Evolutionary conservation across 2,329 filamentous ascomycete genomes (phyloP).

Genomic region (Curvularia eragrostidis): DNA sequence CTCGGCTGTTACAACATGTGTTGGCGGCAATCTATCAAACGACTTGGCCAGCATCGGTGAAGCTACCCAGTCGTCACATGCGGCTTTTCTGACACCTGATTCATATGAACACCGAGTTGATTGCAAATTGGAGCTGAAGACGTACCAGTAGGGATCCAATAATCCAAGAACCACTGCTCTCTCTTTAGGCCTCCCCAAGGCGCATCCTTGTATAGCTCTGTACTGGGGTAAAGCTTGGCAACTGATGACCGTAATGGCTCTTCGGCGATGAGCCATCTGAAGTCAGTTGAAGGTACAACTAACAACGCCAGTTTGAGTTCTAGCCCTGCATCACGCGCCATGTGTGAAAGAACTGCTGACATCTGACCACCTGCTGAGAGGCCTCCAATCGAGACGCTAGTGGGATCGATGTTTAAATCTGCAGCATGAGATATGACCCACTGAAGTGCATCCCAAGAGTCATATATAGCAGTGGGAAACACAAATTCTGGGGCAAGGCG

Average conservation of each 20-base stretch:
- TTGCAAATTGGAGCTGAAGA: background rate
- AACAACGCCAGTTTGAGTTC: conserved; percentile 21
- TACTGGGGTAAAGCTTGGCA: conserved; percentile 19
- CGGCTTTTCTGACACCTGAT: conserved; percentile 11
- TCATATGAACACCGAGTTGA: background rate
- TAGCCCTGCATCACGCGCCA: conserved; percentile 24
- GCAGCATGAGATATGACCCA: conserved; percentile 39
- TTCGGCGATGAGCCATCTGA: conserved; percentile 21
- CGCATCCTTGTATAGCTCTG: conserved; percentile 21
- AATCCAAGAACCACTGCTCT: conserved; percentile 23
- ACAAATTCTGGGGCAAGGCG: conserved; percentile 59
- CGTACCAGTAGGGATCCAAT: conserved; percentile 9
- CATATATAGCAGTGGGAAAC: conserved; percentile 59
- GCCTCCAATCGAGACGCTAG: conserved; percentile 53
- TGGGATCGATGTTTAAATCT: conserved; percentile 19
- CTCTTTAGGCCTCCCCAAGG: conserved; percentile 24
- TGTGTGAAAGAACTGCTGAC: conserved; percentile 23
- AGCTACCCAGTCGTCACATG: conserved; percentile 22
- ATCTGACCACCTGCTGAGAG: conserved; percentile 55
- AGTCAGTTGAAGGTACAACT: conserved; percentile 24
- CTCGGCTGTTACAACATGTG: conserved; percentile 24
- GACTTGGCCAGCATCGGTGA: conserved; percentile 21
- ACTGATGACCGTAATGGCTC: conserved; percentile 10
- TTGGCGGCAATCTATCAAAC: conserved; percentile 18
- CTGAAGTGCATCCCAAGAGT: conserved; percentile 57